Base-by-base conservation (phyloP, 2,329 filamentous ascomycete genomes). In the Triangularia verruculosa region DNA sequence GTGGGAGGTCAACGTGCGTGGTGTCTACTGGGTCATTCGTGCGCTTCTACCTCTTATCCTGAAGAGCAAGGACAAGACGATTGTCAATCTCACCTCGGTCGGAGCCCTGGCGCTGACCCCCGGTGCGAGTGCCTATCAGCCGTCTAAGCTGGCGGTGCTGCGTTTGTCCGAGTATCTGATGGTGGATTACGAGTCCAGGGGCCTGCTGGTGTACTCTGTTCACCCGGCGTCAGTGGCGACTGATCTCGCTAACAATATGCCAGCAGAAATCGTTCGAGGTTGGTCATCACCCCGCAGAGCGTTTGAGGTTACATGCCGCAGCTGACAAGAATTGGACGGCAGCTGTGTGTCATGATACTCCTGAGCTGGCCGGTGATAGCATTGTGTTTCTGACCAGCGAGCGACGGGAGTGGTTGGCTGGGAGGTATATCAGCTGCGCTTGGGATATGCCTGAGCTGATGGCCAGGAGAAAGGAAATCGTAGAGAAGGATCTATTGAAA, bases 1-100 rank as follows among this genome's bases (percentile, higher is more conserved):
- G 28, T 81, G 77, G 70, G 79, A 83, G 39, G 78, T 83, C 61
- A 86, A 86, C 63, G 70, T 85, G 27, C 80, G 78, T 56, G 83
- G 83, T 0, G 72, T 76, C 0, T 81, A 82, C 52, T 74, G 82
- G 12, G 70, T 78, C 25, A 77, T 78, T 1, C 73, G 75, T 15
- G 75, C 78, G 1, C 84, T 86, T 66, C 72, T 86, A n/a, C 80
- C 82, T 0, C 60, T 82, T 28, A 64, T 85, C 39, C 67, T 80
- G 4, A 67, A 72, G 22, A 72, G 64, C 11, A 63, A 67, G 20
- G 63, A 72, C 51, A 79, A 78, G 68, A 80, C 76, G 1, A 73
- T 81, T 61, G 73, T 84, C 64, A 74, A 75, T 51, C 66, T 79
- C 3, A 70, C 74, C 27, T 81, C 78, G 61, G 71, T 73, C 27